Evolutionary conservation across 176 grass and related monocot species (phyloP).

Genomic region (Avena sativa): DNA sequence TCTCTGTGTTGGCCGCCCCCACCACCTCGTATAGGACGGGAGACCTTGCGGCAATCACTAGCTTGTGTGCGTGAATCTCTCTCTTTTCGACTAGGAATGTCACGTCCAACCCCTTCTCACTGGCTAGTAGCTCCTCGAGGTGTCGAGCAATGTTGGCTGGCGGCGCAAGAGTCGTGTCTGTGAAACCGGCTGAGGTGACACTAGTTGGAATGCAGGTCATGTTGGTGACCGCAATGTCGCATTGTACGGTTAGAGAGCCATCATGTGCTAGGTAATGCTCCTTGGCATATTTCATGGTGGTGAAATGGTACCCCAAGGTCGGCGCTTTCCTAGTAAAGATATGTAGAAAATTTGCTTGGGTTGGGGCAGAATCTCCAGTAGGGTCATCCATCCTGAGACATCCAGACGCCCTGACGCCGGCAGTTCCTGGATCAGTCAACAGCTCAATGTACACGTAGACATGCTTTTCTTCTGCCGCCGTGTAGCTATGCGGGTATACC

Average conservation of each 20-base stretch:
- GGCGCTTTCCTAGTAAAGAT: not conserved
- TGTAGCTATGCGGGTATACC: not conserved
- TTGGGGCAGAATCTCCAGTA: not conserved
- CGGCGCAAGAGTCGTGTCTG: not conserved
- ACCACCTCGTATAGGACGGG: not conserved
- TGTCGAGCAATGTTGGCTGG: not conserved
- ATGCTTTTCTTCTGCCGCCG: no score
- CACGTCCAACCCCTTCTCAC: not conserved
- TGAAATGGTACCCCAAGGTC: not conserved
- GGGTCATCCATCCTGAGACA: not conserved
- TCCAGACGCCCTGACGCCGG: not conserved
- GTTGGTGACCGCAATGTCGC: not conserved
- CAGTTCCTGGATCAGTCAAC: not conserved
- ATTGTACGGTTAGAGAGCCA: not conserved
- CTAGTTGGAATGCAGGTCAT: not conserved
- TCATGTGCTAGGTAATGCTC: not conserved
- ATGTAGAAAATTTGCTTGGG: not conserved
- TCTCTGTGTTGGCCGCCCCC: not conserved
- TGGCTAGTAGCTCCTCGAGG: not conserved
- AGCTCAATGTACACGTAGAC: not conserved
- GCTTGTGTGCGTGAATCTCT: not conserved
- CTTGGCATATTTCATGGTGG: not conserved
- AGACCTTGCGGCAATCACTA: not conserved
- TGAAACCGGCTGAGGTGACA: not conserved
- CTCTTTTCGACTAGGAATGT: not conserved